Evolutionary conservation across 2,329 filamentous ascomycete species (phyloP).

Genomic region (Dothideomycetes sp.): DNA sequence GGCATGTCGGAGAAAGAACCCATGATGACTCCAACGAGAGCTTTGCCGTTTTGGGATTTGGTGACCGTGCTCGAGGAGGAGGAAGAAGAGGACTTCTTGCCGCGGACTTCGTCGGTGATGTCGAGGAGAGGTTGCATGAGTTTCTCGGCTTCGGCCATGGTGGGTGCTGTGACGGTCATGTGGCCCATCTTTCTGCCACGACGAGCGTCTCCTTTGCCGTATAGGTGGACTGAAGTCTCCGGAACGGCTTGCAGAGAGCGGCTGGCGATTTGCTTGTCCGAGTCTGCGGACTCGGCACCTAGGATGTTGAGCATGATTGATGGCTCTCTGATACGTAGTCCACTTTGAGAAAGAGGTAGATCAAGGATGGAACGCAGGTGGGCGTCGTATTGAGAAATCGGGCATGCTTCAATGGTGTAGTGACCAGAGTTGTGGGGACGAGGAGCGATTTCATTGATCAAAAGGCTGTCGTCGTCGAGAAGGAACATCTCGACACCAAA

Average conservation of each 20-base stretch:
- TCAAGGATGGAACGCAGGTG: constrained; percentile 78
- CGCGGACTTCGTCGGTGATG: constrained; percentile 45
- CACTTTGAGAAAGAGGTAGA: constrained; percentile 43
- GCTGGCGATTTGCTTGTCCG: constrained; percentile 51
- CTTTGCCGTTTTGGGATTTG: constrained; percentile 31
- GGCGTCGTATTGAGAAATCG: constrained; percentile 83
- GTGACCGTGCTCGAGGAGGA: constrained; percentile 13
- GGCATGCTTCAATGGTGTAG: constrained; percentile 87
- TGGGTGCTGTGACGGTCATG: constrained; percentile 67
- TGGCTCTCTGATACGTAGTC: constrained; percentile 50
- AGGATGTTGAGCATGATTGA: constrained; percentile 75
- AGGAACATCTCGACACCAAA: constrained; percentile 98
- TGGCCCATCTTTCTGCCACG: constrained; percentile 93
- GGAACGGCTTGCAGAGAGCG: constrained; percentile 49
- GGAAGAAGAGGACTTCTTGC: constrained; percentile 37
- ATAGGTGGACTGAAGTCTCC: constrained; percentile 64
- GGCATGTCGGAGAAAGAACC: constrained; percentile 71
- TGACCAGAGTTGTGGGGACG: constrained; percentile 87
- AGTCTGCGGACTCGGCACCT: constrained; percentile 56
- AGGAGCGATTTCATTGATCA: constrained; percentile 82
- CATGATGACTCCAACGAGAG: constrained; percentile 68
- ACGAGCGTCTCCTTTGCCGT: constrained; percentile 77
- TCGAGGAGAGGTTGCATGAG: constrained; percentile 62
- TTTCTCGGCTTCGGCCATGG: constrained; percentile 57
- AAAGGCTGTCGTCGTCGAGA: constrained; percentile 57